Evolutionary conservation across 2,329 filamentous ascomycete species (phyloP), one percentile per base, ranked within the genome.

Genomic region (Passalora sequoiae): DNA sequence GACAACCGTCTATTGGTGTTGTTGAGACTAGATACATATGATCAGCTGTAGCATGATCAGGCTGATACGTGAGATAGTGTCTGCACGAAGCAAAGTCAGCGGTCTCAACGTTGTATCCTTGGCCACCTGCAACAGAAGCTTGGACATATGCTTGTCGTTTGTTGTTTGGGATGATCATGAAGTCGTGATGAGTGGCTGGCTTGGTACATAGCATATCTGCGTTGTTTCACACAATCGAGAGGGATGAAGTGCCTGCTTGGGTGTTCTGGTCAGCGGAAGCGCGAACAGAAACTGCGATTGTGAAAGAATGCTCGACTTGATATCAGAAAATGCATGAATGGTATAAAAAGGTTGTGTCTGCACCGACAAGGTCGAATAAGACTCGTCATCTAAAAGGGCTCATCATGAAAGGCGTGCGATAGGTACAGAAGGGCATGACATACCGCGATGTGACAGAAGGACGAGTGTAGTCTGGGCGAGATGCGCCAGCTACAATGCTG

Each of bases 361-460:
- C 62, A 65, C 59, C 56, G 61, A 55, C 57, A 56, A 65, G 30
- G 49, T 56, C 61, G 57, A 49, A 65, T 65, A 49, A 63, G 62
- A 65, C 62, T 65, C 62, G 62, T 65, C 62, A 65, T 65, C 62
- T 60, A 63, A 51, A 51, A 44, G 33, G 20, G 19, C 20, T 62
- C 60, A 63, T 65, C 62, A 60, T 51, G 44, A 37, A 35, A 57
- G n/a, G 51, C 43, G 49, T 43, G 47, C 30, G 32, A 16, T 32
- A 33, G 43, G 41, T 28, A 27, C 41, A 39, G 38, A 16, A 25
- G 20, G 24, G 19, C 21, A 28, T 13, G 15, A 41, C 45, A 25
- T 45, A 46, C 45, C 43, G 33, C 16, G 40, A 13, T 12, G 13
- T 31, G 10, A 16, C 29, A 19, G 6, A 16, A 3, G 15, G 30